Conservation (phyloP, 345 rosid genomes). For the Firmiana major region DNA sequence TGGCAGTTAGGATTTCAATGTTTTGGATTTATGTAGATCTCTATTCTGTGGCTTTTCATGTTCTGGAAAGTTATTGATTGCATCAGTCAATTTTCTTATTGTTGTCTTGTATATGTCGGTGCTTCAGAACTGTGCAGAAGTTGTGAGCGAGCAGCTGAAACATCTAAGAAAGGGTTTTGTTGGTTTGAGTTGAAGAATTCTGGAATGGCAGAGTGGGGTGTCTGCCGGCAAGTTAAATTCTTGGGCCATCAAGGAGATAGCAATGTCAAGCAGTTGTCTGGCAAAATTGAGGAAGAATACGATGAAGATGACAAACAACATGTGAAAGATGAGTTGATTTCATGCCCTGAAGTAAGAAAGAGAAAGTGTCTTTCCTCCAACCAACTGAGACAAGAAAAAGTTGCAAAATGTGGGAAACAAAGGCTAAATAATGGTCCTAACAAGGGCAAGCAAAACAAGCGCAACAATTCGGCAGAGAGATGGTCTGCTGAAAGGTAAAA, state of each 20-base stretch:
- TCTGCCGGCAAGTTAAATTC: conserved; percentile 23
- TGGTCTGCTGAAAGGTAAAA: conserved; percentile 74
- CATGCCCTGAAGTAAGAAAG: conserved; percentile 31
- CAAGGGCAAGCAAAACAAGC: conserved; percentile 29
- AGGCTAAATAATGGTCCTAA: conserved; percentile 8
- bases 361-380: conserved; percentile 30
- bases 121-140: conserved; percentile 19
- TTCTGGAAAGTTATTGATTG: neutral
- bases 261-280: conserved; percentile 23
- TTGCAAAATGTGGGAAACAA: conserved; percentile 17
- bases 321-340: conserved; percentile 21
- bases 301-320: conserved; percentile 32
- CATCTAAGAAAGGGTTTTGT: conserved; percentile 35
- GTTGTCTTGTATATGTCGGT: conserved; percentile 1
- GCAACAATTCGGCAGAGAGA: conserved; percentile 27
- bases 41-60: neutral
- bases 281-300: conserved; percentile 28
- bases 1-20: neutral
- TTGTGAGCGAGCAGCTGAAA: conserved; percentile 24
- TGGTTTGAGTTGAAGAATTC: conserved; percentile 37
- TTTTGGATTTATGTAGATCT: neutral
- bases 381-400: conserved; percentile 25
- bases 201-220: conserved; percentile 44
- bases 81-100: conserved; percentile 2
- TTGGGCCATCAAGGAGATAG: conserved; percentile 17